Conservation (phyloP, 805 yeast species). For the Zygotorulaspora danielsina region DNA sequence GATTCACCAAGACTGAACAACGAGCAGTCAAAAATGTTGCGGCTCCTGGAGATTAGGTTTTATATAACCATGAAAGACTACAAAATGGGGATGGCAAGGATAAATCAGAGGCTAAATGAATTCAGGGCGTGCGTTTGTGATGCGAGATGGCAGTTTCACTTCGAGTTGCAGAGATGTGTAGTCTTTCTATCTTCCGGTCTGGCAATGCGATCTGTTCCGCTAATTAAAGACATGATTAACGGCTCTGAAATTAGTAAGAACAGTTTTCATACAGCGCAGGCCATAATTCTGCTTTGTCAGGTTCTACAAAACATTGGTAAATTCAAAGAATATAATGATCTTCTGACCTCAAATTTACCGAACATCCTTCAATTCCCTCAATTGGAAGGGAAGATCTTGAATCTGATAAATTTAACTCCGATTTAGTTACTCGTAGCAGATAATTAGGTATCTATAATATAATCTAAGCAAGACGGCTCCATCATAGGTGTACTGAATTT, state of each 20-base stretch:
- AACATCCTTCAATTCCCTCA: constrained; percentile 11
- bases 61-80: constrained; percentile 33
- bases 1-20: constrained; percentile 34
- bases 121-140: constrained; percentile 24
- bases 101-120: constrained; percentile 20
- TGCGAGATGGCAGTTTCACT: constrained; percentile 28
- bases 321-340: constrained; percentile 35
- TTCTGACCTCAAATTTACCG: constrained; percentile 8
- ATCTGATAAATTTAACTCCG: constrained; percentile 3
- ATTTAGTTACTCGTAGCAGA: not conserved
- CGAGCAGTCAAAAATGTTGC: constrained; percentile 40
- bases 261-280: constrained; percentile 43
- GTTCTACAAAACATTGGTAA: constrained; percentile 42
- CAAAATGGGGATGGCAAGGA: constrained; percentile 27
- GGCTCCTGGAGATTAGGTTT: constrained; percentile 39
- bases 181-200: constrained; percentile 40
- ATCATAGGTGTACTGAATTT: not conserved
- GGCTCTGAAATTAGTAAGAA: constrained; percentile 46
- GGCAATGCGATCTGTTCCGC: constrained; percentile 48
- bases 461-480: constrained; percentile 4
- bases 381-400: constrained; percentile 6
- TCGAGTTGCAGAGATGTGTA: constrained; percentile 24
- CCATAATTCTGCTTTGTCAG: constrained; percentile 43
- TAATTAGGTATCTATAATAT: constrained; percentile 2
- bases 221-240: constrained; percentile 47